Base-by-base conservation (phyloP, 352 stramenopile species). In the Pythium aquatile region DNA sequence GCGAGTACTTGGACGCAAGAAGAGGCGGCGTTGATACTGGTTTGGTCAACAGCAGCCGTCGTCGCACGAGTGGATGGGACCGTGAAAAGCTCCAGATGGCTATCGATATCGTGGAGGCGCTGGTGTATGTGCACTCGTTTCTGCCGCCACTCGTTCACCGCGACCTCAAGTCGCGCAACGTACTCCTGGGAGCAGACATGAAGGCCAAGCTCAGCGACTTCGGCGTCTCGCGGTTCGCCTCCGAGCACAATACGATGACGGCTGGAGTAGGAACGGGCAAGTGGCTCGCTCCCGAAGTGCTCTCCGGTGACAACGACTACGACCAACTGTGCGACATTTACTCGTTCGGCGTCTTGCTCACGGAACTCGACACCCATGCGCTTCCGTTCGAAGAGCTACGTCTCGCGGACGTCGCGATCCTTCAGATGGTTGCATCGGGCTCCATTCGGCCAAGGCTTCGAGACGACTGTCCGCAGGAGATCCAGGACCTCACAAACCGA, bases 91-190 rank as follows among this genome's bases (percentile, higher is more conserved):
- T 88, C 8, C 73, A 85, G 39, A 57, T 91, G 8, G 78, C 78
- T 5, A 72, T 86, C 1, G 75, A 86, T 55, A 59, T 89, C 5
- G 73, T 76, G n/a, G 81, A 91, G 49, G 83, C 80, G 16, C 68
- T 91, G 7, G 75, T 85, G 28, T 91, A 88, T 58, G 70, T 87
- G 24, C 80, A 91, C 62, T 87, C 83, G 57, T 88, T 91, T 59
- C 55, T 35, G 2, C 80, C 73, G 1, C 77, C 80, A 47, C 71
- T 88, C 2, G 70, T 88, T 6, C 83, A 91, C 33, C 80, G 77
- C 29, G 80, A 87, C 28, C 59, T 90, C 20, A 86, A 85, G 33
- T 85, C 80, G 0, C 61, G 72, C 5, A 88, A 91, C 47, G 62
- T 90, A 20, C 59, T 90, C 51, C 62, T 90, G 3, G 68, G 64